Base-by-base conservation (phyloP, 1,284 basidiomycete genomes). In the Trametes versicolor region DNA sequence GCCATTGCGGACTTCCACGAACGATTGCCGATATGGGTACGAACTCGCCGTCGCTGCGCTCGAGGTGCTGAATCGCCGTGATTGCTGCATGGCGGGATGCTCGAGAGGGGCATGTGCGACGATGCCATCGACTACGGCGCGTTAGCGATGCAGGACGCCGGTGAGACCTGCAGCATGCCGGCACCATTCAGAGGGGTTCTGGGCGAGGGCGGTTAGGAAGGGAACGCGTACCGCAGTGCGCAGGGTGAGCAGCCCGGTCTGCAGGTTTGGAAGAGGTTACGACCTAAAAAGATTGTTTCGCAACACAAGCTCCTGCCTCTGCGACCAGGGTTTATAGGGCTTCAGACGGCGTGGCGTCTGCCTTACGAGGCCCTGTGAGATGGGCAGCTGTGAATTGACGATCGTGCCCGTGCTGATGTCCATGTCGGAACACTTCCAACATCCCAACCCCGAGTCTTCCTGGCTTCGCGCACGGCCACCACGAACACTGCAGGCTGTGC, bases 11-110 rank as follows among this genome's bases (percentile, higher is more conserved):
- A 65, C 51, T 39, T 74, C 68, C 45, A 71, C 62, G 12, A 69
- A 62, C 29, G 70, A 70, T 36, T 72, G 72, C n/a, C 71, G 67
- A 48, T 66, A 64, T 17, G 70, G 69, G 60, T 72, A 66, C 7
- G 62, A 57, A 19, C 45, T 49, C 19, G 58, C 43, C 25, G 55
- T 52, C n/a, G 58, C 36, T 34, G 58, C 34, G 45, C 64, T 61
- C 15, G 61, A 55, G 17, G 60, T 37, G 67, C 67, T 68, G 25
- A 56, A 51, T 32, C 67, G 67, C 50, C 62, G 58, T 27, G 67
- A 60, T 43, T 48, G 45, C 37, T 45, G 36, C 62, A 58, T 58
- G 36, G 27, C 50, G 19, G 23, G 37, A 27, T 36, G 45, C 34
- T 23, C 21, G 34, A 7, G 34, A 25, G 17, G 45, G 27, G n/a